These are phyloP conservation scores for Brassica balearica DNA, from an alignment of 441 rosid genomes.

Conservation along the genomic window DNA sequence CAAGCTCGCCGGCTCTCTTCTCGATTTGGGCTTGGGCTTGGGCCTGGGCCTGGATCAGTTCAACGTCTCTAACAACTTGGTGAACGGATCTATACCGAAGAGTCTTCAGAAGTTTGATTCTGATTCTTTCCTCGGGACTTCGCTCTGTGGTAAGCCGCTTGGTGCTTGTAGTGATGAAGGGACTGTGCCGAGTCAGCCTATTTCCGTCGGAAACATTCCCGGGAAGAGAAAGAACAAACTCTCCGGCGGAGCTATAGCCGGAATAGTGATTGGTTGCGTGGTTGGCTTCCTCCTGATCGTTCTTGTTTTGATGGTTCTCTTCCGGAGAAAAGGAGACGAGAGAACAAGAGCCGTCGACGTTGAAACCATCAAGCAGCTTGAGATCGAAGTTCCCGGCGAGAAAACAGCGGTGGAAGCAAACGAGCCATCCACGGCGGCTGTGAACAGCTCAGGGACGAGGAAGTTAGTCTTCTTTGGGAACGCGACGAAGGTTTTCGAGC, in stretches of 20 bases:
- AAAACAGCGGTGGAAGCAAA: conserved; percentile 52
- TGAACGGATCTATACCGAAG: conserved; percentile 80
- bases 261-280: conserved; percentile 83
- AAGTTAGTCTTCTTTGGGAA: conserved; percentile 82
- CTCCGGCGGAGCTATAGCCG: conserved; percentile 92
- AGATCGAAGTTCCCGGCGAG: conserved; percentile 52
- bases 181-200: conserved; percentile 60
- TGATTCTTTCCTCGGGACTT: conserved; percentile 70
- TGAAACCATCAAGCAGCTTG: conserved; percentile 56
- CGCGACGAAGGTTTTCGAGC: conserved; percentile 66
- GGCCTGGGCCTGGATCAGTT: conserved; percentile 58
- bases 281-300: conserved; percentile 60
- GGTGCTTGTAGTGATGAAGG: conserved; percentile 47
- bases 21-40: conserved; percentile 48
- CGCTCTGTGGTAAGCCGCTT: conserved; percentile 80
- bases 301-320: conserved; percentile 61
- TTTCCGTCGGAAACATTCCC: conserved; percentile 45
- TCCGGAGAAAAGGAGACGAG: conserved; percentile 59
- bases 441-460: conserved; percentile 50
- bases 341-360: conserved; percentile 59
- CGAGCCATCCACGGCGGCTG: conserved; percentile 44
- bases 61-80: conserved; percentile 77
- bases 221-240: conserved; percentile 53
- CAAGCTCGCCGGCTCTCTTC: conserved; percentile 69
- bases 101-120: conserved; percentile 50